Evolutionary conservation across 225 moss, liverwort and hornwort species (phyloP), one percentile per base, ranked within the genome.

Genomic region (Pseudisothecium myosuroides): DNA sequence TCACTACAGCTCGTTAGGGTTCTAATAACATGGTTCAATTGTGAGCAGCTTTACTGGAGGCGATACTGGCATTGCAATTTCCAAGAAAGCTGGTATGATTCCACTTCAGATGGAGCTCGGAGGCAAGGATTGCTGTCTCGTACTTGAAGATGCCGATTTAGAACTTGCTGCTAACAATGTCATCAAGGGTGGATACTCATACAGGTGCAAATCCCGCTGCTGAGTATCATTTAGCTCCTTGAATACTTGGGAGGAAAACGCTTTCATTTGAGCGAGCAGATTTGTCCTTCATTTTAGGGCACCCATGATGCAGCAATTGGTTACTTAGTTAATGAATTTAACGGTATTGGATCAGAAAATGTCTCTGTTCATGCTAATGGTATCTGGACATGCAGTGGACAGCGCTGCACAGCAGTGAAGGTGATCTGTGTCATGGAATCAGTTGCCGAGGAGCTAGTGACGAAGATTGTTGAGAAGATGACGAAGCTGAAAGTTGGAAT

Each of bases 91-190:
- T 39, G 94, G 95, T 37, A 98, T 98, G 98, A 92, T 98, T 66
- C 98, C 98, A 37, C 95, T 98, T 65, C 98, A 98, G 87, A 98
- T 97, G 98, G 98, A 97, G 86, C 94, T 98, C 17, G 97, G 98
- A 84, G 98, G 98, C 82, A 98, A 98, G 89, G 98, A 97, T 87
- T 94, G 94, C 9, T 97, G 97, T 76, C 95, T 98, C 52, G 97
- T 98, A 28, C 89, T 92, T 45, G 93, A 93, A 63, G 98, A 97
- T 88, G 98, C 97, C 49, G 98, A 97, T 85, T 85, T 98, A 29
- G 98, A 98, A 76, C 92, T 97, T 56, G 95, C 97, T 84, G 98
- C 96, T 13, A 93, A 94, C 76, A 96, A 98, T 58, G 93, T 98
- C 62, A 94, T 98, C 84, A 98, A 98, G 94, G 98, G 98, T 74